Evolutionary conservation across 768 basidiomycete species (phyloP).

Genomic region (Boletus subcaerulescens): DNA sequence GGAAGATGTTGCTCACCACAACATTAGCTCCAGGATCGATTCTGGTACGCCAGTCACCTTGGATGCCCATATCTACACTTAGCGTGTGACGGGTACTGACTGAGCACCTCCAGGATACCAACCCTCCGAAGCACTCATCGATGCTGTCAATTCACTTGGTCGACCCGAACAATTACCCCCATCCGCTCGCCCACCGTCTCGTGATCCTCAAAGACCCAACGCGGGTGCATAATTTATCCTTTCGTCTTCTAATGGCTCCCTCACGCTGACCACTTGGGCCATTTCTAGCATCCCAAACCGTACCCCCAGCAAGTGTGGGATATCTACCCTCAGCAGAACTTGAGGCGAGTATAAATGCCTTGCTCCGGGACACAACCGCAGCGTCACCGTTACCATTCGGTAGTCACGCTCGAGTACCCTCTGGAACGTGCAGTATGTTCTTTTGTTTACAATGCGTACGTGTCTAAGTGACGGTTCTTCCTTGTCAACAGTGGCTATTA

Average conservation of each 20-base stretch:
- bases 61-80: not conserved
- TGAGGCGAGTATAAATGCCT: not conserved
- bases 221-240: not conserved
- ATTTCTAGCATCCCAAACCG: not conserved
- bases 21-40: not conserved
- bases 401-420: not conserved
- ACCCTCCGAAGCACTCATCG: slow-evolving; percentile 13
- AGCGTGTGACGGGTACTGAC: not conserved
- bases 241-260: not conserved
- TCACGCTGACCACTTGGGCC: not conserved
- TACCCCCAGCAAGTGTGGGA: not conserved
- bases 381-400: not conserved
- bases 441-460: not conserved
- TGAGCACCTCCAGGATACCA: slow-evolving; percentile 3
- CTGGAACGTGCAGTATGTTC: not conserved
- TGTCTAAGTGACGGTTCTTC: not conserved
- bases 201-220: not conserved
- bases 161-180: not conserved
- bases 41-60: not conserved
- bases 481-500: not conserved
- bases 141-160: slow-evolving; percentile 7
- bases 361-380: not conserved
- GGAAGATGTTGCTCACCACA: not conserved
- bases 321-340: slow-evolving; percentile 11
- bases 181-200: not conserved